Evolutionary conservation across 495 filamentous ascomycete genomes (phyloP).

Genomic region (Hypoxylon intermedium): DNA sequence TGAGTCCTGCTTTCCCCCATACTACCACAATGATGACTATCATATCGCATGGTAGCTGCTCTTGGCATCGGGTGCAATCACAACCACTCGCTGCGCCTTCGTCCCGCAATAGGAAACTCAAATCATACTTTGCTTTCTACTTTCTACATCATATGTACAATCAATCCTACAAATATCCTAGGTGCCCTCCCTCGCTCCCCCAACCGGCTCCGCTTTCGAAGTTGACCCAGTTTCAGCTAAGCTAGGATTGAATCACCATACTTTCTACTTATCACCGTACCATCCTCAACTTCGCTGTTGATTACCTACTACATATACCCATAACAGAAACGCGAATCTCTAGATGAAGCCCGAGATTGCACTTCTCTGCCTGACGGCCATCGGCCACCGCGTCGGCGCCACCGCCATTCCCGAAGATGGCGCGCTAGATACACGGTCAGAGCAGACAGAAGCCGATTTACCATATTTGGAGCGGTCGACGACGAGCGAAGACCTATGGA

Average conservation of each 20-base stretch:
- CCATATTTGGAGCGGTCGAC: conserved; percentile 32
- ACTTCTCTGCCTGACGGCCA: conserved; percentile 30
- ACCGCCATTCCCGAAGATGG: conserved; percentile 22
- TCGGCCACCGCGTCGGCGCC: conserved; percentile 27
- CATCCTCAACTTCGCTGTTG: not conserved
- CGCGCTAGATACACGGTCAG: conserved; percentile 27
- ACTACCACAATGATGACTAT: not conserved
- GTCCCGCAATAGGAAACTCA: no score
- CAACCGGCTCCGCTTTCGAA: no score
- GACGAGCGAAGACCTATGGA: conserved; percentile 55
- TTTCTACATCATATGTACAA: no score
- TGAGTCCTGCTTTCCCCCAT: not conserved
- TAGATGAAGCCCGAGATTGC: conserved; percentile 39
- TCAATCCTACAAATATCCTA: no score
- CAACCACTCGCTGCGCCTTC: no score
- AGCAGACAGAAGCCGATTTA: conserved; percentile 22
- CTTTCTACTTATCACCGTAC: not conserved
- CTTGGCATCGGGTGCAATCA: not conserved
- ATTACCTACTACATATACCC: not conserved
- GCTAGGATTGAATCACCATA: no score
- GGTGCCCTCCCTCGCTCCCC: no score
- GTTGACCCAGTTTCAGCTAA: no score
- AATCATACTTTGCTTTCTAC: no score
- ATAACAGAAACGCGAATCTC: conserved; percentile 9
- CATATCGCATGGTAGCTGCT: not conserved